A percentile compares a stretch with the other conserved stretches of the same genome.
These are phyloP conservation scores for Pittosporum tobira DNA, from an alignment of 129 eudicot genomes.

Conservation along the genomic window DNA sequence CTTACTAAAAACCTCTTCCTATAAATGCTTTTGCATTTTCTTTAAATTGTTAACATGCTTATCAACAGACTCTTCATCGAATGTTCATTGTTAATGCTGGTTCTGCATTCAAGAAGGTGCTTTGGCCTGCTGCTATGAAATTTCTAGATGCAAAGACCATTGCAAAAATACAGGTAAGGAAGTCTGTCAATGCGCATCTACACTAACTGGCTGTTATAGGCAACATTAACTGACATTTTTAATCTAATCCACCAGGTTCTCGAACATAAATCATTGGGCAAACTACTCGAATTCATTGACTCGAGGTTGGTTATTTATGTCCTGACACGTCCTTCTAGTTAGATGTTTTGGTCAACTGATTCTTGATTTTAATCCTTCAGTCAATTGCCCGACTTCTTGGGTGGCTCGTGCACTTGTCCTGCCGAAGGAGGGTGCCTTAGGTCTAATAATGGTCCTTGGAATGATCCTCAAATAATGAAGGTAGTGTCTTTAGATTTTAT, in stretches of 20 bases:
- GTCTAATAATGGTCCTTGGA: slow-evolving; percentile 83
- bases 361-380: slow-evolving; percentile 31
- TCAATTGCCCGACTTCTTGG: slow-evolving; percentile 80
- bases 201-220: slow-evolving; percentile 15
- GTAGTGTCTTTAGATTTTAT: slow-evolving; percentile 14
- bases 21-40: not conserved
- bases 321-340: not conserved
- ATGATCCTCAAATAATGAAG: slow-evolving; percentile 75
- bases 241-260: slow-evolving; percentile 44
- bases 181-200: not conserved
- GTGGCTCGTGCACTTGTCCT: slow-evolving; percentile 78
- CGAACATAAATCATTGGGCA: slow-evolving; percentile 61
- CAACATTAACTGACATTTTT: too few species aligned
- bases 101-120: slow-evolving; percentile 60
- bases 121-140: slow-evolving; percentile 89
- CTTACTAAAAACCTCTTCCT: not conserved
- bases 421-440: slow-evolving; percentile 76
- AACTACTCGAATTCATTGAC: slow-evolving; percentile 54
- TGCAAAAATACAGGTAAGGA: slow-evolving; percentile 55
- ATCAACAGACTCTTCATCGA: slow-evolving; percentile 74
- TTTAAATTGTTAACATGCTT: slow-evolving; percentile 11
- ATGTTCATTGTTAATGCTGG: slow-evolving; percentile 83
- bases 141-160: slow-evolving; percentile 73
- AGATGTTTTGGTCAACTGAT: slow-evolving; percentile 9
- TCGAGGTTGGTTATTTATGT: slow-evolving; percentile 40